These are phyloP conservation scores for Skeletonema marinoi DNA, from an alignment of 108 stramenopile species.

Conservation along the genomic window DNA sequence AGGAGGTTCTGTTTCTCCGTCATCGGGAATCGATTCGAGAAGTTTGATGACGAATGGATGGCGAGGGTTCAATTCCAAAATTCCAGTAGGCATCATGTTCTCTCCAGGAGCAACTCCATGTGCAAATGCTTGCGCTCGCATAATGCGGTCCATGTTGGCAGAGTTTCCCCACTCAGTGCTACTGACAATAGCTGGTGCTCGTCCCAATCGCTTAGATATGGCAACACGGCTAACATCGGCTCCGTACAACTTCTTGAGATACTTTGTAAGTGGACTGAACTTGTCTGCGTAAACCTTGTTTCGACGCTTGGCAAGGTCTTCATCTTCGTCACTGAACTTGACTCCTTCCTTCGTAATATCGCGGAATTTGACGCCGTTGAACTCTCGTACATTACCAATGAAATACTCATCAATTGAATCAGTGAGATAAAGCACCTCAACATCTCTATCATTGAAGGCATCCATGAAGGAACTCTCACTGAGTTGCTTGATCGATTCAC, in stretches of 20 bases:
- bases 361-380: constrained; percentile 90
- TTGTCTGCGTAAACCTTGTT: constrained; percentile 93
- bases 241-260: constrained; percentile 92
- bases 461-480: constrained; percentile 94
- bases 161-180: constrained; percentile 92
- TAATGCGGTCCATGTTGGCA: constrained; percentile 99
- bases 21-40: constrained; percentile 75
- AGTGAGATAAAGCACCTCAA: constrained; percentile 95
- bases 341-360: constrained; percentile 95
- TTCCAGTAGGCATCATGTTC: constrained; percentile 71
- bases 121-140: constrained; percentile 95
- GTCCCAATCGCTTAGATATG: constrained; percentile 91
- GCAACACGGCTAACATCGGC: constrained; percentile 85
- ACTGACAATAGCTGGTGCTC: constrained; percentile 92
- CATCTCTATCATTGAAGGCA: constrained; percentile 84
- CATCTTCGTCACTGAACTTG: constrained; percentile 97
- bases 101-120: constrained; percentile 58
- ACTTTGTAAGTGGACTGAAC: constrained; percentile 96
- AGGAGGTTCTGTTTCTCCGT: constrained; percentile 68
- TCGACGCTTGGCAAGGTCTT: constrained; percentile 88
- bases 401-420: constrained; percentile 98
- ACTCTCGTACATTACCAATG: constrained; percentile 70
- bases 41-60: constrained; percentile 97
- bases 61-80: constrained; percentile 99
- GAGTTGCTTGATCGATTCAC: constrained; percentile 81